These are phyloP conservation scores for Mortierella sp. DNA, from an alignment of 371 early-diverging fungal genomes.

Conservation along the genomic window DNA sequence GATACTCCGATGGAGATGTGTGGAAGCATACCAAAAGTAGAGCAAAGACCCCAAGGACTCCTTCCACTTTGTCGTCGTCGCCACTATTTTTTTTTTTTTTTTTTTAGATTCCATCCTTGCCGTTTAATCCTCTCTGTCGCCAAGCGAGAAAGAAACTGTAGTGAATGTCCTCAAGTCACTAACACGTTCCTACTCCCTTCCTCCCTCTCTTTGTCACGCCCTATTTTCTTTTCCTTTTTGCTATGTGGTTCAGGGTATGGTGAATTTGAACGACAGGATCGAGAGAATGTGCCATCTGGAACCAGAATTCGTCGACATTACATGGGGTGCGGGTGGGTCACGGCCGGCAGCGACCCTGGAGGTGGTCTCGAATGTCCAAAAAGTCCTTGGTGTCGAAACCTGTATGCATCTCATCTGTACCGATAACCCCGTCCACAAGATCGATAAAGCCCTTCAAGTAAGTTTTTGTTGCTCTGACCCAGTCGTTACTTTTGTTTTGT, in stretches of 20 bases:
- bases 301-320: constrained; percentile 97
- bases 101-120: too few relatives aligned
- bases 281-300: constrained; percentile 92
- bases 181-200: not conserved
- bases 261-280: constrained; percentile 87
- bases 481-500: not conserved
- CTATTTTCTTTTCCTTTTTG: not conserved
- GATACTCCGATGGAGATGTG: not conserved
- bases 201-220: not conserved
- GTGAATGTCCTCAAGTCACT: too few relatives aligned
- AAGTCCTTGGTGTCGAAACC: constrained; percentile 93
- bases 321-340: constrained; percentile 97
- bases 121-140: not conserved
- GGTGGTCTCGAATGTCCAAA: constrained; percentile 89
- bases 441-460: constrained; percentile 85
- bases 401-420: constrained; percentile 98
- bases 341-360: constrained; percentile 90
- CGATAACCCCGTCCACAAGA: constrained; percentile 90
- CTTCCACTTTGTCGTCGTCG: too few relatives aligned
- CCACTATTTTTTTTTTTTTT: not conserved
- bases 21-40: constrained; percentile 3
- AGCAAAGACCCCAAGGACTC: not conserved
- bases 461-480: not conserved
- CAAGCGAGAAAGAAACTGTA: not conserved
- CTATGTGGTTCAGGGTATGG: constrained; percentile 65